Conservation (phyloP, 2,329 filamentous ascomycete species). For the Aspergillus eucalypticola region DNA sequence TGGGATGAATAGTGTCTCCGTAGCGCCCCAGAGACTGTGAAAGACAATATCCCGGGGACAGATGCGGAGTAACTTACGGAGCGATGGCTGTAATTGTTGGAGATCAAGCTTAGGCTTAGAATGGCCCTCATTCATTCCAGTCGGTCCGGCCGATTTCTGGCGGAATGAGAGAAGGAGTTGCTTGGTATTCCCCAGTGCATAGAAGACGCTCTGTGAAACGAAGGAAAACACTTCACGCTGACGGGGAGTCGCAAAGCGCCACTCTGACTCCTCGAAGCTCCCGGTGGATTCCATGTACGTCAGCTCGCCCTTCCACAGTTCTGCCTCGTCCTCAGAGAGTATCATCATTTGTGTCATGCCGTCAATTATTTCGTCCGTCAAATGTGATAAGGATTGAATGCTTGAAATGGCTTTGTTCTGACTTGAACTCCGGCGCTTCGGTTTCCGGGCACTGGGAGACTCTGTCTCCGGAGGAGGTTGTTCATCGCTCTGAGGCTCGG, state of each 20-base stretch:
- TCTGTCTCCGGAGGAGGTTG: constrained; percentile 19
- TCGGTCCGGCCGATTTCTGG: constrained; percentile 15
- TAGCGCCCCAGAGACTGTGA: constrained; percentile 44
- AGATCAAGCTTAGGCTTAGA: constrained; percentile 29
- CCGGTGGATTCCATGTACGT: constrained; percentile 38
- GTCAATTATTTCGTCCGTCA: constrained; percentile 41
- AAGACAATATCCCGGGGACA: constrained; percentile 45
- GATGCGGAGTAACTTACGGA: constrained; percentile 38
- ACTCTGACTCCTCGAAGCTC: constrained; percentile 39
- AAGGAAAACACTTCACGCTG: constrained; percentile 44
- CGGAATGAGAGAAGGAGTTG: constrained; percentile 46
- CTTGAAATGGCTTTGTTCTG: constrained; percentile 16
- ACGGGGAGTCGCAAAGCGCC: constrained; percentile 38
- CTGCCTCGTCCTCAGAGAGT: constrained; percentile 38
- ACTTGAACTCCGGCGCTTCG: constrained; percentile 15
- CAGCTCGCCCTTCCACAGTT: constrained; percentile 41
- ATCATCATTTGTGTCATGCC: constrained; percentile 39
- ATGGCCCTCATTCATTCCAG: constrained; percentile 4
- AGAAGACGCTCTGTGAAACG: constrained; percentile 48
- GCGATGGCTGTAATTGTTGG: constrained; percentile 32
- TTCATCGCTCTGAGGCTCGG: constrained; percentile 11
- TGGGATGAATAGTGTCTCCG: constrained; percentile 43
- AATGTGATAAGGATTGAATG: constrained; percentile 38
- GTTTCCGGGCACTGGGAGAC: constrained; percentile 23
- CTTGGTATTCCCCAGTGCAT: constrained; percentile 42